Percentiles rank a stretch among this genome's conserved stretches.
phyloP scores from a whole-genome alignment of 345 rosid species.

The Nasturtium officinale region DNA sequence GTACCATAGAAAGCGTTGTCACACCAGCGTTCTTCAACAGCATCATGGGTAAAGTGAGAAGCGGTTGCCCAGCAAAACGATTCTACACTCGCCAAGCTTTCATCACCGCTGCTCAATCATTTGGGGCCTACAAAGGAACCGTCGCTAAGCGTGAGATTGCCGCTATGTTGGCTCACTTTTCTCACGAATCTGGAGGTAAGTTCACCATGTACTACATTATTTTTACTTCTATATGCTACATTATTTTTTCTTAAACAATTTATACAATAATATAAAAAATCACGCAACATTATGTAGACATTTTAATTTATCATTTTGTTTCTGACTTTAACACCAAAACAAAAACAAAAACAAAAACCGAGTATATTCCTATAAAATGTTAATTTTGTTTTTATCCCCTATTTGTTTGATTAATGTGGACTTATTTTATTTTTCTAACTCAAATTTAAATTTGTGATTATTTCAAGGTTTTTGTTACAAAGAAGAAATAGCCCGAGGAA shows the following conservation, averaged over 20 bases:
- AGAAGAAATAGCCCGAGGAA: slow-evolving; percentile 45
- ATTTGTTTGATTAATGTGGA: too few relatives aligned
- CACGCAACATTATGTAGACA: neutral
- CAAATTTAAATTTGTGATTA: too few relatives aligned
- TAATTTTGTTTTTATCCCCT: too few relatives aligned
- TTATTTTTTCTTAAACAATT: neutral
- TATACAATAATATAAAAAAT: neutral
- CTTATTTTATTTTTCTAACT: too few relatives aligned
- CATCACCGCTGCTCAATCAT: slow-evolving; percentile 39
- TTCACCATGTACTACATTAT: neutral
- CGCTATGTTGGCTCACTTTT: slow-evolving; percentile 56
- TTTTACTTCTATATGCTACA: neutral
- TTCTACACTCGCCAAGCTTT: slow-evolving; percentile 53
- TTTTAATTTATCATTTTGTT: neutral
- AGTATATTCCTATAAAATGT: neutral
- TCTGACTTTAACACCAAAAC: neutral
- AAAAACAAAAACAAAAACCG: too few relatives aligned
- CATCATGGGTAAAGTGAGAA: slow-evolving; percentile 43
- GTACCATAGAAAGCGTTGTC: slow-evolving; percentile 48
- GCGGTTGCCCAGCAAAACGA: slow-evolving; percentile 51
- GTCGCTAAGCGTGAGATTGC: slow-evolving; percentile 61
- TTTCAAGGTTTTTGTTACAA: slow-evolving; percentile 45
- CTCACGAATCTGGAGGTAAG: slow-evolving; percentile 62
- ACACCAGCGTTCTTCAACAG: slow-evolving; percentile 54
- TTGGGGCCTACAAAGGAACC: slow-evolving; percentile 39